Percentiles rank a stretch among this genome's conserved stretches.
Evolutionary conservation across 495 filamentous ascomycete species (phyloP).

Genomic region (Wilcoxina mikolae): DNA sequence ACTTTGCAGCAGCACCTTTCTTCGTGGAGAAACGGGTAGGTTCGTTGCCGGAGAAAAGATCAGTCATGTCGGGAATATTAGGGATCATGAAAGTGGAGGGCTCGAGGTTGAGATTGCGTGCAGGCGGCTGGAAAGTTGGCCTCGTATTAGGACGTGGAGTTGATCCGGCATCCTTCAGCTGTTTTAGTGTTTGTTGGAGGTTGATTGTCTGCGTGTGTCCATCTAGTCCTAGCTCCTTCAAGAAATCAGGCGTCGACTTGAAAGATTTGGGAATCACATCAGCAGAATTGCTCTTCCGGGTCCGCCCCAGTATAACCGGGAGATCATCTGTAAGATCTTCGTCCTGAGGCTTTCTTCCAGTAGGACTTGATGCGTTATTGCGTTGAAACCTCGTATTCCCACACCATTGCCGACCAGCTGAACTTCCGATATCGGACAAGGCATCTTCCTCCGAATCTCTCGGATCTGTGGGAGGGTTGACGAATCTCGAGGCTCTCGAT

Average conservation of each 20-base stretch:
- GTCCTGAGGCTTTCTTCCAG: neutral
- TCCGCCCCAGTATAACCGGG: slow-evolving; percentile 13
- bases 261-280: slow-evolving; percentile 19
- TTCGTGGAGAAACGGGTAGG: slow-evolving; percentile 31
- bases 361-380: neutral
- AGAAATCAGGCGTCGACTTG: slow-evolving; percentile 27
- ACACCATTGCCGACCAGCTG: neutral
- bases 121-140: slow-evolving; percentile 4
- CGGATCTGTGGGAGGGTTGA: neutral
- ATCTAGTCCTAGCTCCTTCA: slow-evolving; percentile 27
- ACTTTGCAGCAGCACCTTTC: slow-evolving; percentile 35
- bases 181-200: slow-evolving; percentile 17
- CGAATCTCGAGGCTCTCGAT: slow-evolving; percentile 8
- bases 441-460: slow-evolving; percentile 9
- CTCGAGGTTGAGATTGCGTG: slow-evolving; percentile 3
- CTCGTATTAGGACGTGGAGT: slow-evolving; percentile 18
- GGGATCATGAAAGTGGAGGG: slow-evolving; percentile 49
- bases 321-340: slow-evolving; percentile 21
- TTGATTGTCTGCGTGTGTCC: slow-evolving; percentile 21
- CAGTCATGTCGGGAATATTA: slow-evolving; percentile 54
- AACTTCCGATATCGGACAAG: neutral
- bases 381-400: neutral
- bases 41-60: slow-evolving; percentile 54
- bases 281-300: slow-evolving; percentile 11
- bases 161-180: slow-evolving; percentile 14